phyloP scores from a whole-genome alignment of 2,329 filamentous ascomycete species.

The Pseudogymnoascus sp. region DNA sequence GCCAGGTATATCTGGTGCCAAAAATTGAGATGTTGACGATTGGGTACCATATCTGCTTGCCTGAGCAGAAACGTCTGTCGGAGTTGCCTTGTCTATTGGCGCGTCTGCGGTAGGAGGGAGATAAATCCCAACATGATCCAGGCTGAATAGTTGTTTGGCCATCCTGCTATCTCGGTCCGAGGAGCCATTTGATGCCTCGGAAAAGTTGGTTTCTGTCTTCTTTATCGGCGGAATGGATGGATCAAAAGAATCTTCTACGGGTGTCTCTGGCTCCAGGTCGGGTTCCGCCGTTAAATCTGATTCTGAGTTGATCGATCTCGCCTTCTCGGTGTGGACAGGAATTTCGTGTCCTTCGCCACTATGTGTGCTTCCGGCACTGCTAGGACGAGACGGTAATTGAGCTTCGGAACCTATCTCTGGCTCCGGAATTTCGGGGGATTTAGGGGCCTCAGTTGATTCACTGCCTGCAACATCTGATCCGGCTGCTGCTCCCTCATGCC shows the following conservation, averaged over 20 bases:
- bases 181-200: constrained; percentile 22
- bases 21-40: constrained; percentile 23
- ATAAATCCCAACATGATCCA: constrained; percentile 30
- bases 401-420: not conserved
- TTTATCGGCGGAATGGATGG: constrained; percentile 14
- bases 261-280: constrained; percentile 11
- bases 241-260: not conserved
- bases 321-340: not conserved
- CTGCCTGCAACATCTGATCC: not conserved
- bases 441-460: not conserved
- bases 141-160: constrained; percentile 28
- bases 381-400: not conserved
- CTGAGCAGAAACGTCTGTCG: not conserved
- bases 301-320: not conserved
- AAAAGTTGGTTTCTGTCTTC: constrained; percentile 20
- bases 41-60: constrained; percentile 1
- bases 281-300: constrained; percentile 4
- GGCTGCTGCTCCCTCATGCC: constrained; percentile 12
- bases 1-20: constrained; percentile 48
- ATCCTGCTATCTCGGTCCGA: constrained; percentile 24
- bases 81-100: constrained; percentile 9
- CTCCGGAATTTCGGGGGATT: not conserved
- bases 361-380: not conserved
- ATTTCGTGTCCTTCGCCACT: not conserved
- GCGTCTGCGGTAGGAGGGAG: constrained; percentile 19